These are phyloP conservation scores for Zygoascus hellenicus DNA, from an alignment of 1,139 yeast species.

Conservation along the genomic window DNA sequence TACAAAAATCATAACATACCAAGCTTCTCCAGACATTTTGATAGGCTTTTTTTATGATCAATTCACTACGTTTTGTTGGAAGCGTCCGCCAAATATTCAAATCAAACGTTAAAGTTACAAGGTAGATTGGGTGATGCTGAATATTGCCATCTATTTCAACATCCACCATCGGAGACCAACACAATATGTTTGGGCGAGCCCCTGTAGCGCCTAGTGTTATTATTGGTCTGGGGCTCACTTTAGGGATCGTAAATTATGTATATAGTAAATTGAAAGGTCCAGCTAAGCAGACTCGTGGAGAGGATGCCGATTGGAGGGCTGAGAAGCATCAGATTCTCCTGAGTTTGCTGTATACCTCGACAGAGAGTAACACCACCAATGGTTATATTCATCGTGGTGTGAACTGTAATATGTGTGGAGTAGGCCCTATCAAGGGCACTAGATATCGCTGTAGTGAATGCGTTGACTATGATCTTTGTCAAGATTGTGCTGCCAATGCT, in stretches of 20 bases:
- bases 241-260: not conserved
- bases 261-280: not conserved
- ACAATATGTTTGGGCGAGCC: too few species aligned
- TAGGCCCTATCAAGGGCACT: conserved; percentile 29
- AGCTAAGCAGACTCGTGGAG: not conserved
- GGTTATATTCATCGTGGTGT: conserved; percentile 30
- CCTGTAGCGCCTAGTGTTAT: too few species aligned
- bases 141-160: too few species aligned
- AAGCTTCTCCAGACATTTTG: conserved; percentile 34
- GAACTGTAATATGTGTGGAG: conserved; percentile 29
- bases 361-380: conserved; percentile 22
- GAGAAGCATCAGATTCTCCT: conserved; percentile 19
- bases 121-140: too few species aligned
- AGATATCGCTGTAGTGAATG: conserved; percentile 32
- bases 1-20: conserved; percentile 24
- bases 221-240: conserved; percentile 1
- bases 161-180: too few species aligned
- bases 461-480: conserved; percentile 32
- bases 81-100: too few species aligned
- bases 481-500: conserved; percentile 23
- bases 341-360: conserved; percentile 23
- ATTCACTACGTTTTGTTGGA: too few species aligned
- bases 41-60: too few species aligned
- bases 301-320: not conserved
- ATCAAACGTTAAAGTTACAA: too few species aligned